Base-by-base conservation (phyloP, 2,329 filamentous ascomycete species). In the Microdochium nivale region DNA sequence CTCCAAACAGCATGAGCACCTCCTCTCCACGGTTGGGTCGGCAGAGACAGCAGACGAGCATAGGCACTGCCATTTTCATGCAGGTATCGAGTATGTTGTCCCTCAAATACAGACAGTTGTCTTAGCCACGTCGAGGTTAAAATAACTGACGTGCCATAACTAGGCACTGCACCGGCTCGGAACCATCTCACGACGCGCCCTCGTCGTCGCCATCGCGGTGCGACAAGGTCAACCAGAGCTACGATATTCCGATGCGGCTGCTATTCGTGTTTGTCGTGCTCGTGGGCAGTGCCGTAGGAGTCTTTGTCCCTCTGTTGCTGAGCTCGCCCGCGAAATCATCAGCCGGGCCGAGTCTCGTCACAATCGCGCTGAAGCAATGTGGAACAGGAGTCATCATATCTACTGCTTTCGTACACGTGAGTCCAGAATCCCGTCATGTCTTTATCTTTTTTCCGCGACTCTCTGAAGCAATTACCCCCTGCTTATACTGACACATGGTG, bases 301-400 rank as follows among this genome's bases (percentile, higher is more conserved):
- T 37, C 33, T 87, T 86, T 60, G 70, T 72, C 0, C 87, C 87
- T 0, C 83, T 90, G 44, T 59, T 88, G 21, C 69, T 87, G 23
- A 73, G 76, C 2, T 76, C 75, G 13, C 79, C 3, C 65, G 72
- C 30, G 76, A 73, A 49, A 60, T 72, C 16, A 66, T 69, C 49
- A 52, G 78, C 5, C 59, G 80, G n/a, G 4, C 33, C 33, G 5
- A 37, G 33, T 16, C 33, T 7, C 13, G 82, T 88, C 59, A 78
- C 81, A 3, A 63, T 86, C 3, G 70, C 33, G n/a, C 33, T 90
- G 52, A 87, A 88, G 67, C 87, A 87, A 58, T 88, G 88, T 57
- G 86, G 86, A 2, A 88, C 85, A 0, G 86, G 86, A 10, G 80
- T 88, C 55, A 83, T 89, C 64, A 78, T 88, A 37, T 80, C 85